These are phyloP conservation scores for Candida ulmi DNA, from an alignment of 805 yeast genomes.

Conservation along the genomic window DNA sequence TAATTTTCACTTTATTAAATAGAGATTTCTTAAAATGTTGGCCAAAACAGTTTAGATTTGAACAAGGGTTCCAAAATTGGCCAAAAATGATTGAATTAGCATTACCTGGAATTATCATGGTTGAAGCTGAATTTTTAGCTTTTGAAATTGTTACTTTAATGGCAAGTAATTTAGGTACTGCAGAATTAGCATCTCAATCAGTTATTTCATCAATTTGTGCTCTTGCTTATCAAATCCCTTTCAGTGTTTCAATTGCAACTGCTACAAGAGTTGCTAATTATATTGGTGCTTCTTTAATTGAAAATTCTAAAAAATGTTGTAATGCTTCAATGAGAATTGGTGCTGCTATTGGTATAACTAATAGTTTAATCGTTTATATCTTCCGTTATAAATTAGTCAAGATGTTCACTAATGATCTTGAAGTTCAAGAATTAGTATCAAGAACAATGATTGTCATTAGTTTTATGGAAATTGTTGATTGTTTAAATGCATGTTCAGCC, in stretches of 20 bases:
- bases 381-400: constrained; percentile 46
- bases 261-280: constrained; percentile 70
- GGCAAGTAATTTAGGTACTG: constrained; percentile 64
- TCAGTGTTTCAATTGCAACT: constrained; percentile 64
- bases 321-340: constrained; percentile 39
- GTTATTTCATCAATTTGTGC: constrained; percentile 63
- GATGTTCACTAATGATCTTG: constrained; percentile 56
- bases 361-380: constrained; percentile 43
- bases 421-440: constrained; percentile 49
- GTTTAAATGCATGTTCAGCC: constrained; percentile 67
- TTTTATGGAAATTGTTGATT: constrained; percentile 63
- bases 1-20: constrained; percentile 29
- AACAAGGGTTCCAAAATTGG: constrained; percentile 47
- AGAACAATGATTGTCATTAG: constrained; percentile 59
- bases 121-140: constrained; percentile 71
- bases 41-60: constrained; percentile 32
- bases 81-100: constrained; percentile 49
- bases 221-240: constrained; percentile 63
- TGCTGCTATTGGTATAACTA: constrained; percentile 38
- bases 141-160: constrained; percentile 68
- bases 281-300: constrained; percentile 51
- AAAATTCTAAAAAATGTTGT: constrained; percentile 40
- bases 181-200: constrained; percentile 67
- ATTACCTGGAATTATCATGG: constrained; percentile 66
- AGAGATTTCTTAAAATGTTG: constrained; percentile 59